A percentile compares a stretch with the other conserved stretches of the same genome.
phyloP scores from a whole-genome alignment of 225 moss, liverwort and hornwort species.

The Pseudoscleropodium purum region DNA sequence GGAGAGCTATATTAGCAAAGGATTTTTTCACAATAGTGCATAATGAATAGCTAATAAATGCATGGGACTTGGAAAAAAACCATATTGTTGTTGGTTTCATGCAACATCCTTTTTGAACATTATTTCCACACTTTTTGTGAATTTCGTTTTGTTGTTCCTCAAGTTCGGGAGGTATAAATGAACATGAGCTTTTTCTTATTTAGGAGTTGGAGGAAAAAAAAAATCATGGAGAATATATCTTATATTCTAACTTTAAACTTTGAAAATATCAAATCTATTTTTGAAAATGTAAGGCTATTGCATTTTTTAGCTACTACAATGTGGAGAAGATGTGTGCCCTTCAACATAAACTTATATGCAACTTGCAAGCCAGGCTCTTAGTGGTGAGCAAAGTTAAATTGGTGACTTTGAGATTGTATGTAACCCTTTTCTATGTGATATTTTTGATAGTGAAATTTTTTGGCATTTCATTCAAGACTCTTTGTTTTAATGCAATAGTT shows the following conservation, averaged over 20 bases:
- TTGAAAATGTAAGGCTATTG: not conserved
- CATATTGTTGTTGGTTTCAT: not conserved
- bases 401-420: slow-evolving; percentile 2
- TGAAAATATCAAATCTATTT: not conserved
- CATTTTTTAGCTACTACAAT: not conserved
- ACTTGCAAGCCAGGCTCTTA: not conserved
- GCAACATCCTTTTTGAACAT: not conserved
- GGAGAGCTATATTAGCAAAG: not conserved
- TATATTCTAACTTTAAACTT: not conserved
- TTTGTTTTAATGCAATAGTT: not conserved
- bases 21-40: not conserved
- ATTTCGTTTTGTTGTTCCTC: not conserved
- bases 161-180: not conserved
- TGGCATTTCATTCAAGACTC: not conserved
- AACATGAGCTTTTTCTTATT: not conserved
- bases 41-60: not conserved
- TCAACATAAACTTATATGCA: slow-evolving; percentile 6
- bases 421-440: not conserved
- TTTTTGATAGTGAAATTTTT: not conserved
- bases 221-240: not conserved
- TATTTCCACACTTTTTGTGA: not conserved
- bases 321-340: slow-evolving; percentile 1
- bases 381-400: slow-evolving; percentile 10
- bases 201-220: not conserved
- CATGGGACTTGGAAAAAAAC: not conserved